Evolutionary conservation across 2,329 filamentous ascomycete genomes (phyloP).

Genomic region (Aciculosporium take): DNA sequence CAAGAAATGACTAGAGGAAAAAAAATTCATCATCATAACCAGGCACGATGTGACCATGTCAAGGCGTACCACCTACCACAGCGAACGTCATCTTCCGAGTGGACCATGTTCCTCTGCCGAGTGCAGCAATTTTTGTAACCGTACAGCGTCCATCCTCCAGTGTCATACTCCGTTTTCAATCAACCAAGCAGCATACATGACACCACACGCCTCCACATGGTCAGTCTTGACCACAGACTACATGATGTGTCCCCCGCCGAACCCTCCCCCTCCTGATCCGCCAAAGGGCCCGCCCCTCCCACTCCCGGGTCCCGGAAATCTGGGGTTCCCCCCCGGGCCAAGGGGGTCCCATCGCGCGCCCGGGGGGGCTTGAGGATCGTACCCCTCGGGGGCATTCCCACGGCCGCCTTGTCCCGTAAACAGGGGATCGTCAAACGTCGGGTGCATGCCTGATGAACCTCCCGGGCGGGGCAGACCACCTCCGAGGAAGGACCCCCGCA

Average conservation of each 20-base stretch:
- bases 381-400: conserved; percentile 20
- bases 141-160: no score
- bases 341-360: conserved; percentile 87
- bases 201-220: no score
- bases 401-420: conserved; percentile 46
- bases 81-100: no score
- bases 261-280: conserved; percentile 20
- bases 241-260: conserved; percentile 20
- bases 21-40: no score
- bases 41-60: no score
- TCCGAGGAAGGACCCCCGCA: conserved; percentile 51
- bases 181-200: no score
- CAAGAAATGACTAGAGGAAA: no score
- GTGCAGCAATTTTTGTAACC: no score
- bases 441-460: conserved; percentile 76
- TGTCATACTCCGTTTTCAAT: no score
- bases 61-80: no score
- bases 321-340: conserved; percentile 47
- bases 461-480: conserved; percentile 44
- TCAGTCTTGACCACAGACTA: conserved; percentile 11
- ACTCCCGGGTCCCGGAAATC: conserved; percentile 31
- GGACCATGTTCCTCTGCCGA: no score
- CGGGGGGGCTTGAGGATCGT: conserved; percentile 62
- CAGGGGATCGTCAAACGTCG: conserved; percentile 82
- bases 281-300: conserved; percentile 26